Evolutionary conservation across 495 filamentous ascomycete species (phyloP).

Genomic region (Aspergillus hancockii): DNA sequence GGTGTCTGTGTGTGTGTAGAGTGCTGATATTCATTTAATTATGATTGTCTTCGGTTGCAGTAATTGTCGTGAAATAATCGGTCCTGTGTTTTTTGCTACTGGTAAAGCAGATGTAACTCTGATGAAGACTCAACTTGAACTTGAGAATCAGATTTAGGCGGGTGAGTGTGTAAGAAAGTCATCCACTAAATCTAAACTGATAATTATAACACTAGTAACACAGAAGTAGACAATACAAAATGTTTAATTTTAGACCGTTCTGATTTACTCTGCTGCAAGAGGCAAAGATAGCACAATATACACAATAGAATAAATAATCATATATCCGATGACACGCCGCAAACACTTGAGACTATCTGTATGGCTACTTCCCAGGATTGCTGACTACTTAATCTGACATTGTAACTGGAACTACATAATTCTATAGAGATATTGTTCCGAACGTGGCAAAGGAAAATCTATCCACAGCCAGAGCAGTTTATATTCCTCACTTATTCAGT

Average conservation of each 20-base stretch:
- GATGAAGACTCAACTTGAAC: constrained; percentile 41
- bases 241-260: constrained; percentile 55
- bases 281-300: constrained; percentile 73
- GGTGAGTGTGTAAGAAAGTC: constrained; percentile 72
- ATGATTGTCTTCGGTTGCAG: constrained; percentile 29
- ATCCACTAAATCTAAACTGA: constrained; percentile 73
- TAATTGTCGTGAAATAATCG: constrained; percentile 36
- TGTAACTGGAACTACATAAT: constrained; percentile 63
- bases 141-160: constrained; percentile 49
- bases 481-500: constrained; percentile 68
- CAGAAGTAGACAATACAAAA: constrained; percentile 63
- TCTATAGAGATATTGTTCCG: constrained; percentile 63
- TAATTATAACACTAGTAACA: constrained; percentile 69
- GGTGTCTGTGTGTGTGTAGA: constrained; percentile 21
- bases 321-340: constrained; percentile 57
- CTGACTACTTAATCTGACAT: constrained; percentile 44
- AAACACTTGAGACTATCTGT: constrained; percentile 41
- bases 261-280: constrained; percentile 68
- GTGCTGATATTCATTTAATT: constrained; percentile 25
- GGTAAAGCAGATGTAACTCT: constrained; percentile 37
- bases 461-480: constrained; percentile 65
- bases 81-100: constrained; percentile 35
- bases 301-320: constrained; percentile 76
- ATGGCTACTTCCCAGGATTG: constrained; percentile 39
- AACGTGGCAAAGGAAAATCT: constrained; percentile 74